Evolutionary conservation across 306 rosid species (phyloP), one percentile per base, ranked within the genome.

Genomic region (Betula pendula): DNA sequence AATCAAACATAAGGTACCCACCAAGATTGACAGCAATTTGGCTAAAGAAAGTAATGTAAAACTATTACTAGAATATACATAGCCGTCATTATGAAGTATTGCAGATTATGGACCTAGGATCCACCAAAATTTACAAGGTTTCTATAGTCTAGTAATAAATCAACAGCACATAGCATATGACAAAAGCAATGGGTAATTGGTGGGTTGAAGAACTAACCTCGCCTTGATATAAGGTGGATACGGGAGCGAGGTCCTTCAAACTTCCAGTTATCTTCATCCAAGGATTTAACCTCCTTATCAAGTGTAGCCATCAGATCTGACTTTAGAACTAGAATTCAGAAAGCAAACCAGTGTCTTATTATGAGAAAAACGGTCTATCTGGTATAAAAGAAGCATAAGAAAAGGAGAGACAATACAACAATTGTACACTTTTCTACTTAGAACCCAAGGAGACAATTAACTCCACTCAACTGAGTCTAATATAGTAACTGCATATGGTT

Each of bases 211-310:
- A 27, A 74, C 83, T 69, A 70, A 84, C 91, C 91, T 86, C 82
- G 84, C 43, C 85, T 90, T 42, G 97, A 90, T 82, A 82, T 72
- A 67, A 86, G 90, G 84, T 89, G 92, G 73, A 92, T 90, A 60
- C 93, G 91, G 27, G 97, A 92, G 17, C 96, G 91, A 60, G 97
- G 96, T 56, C 96, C 97, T 89, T 95, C 98, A 88, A 89, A 92
- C 86, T 89, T 95, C 97, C 97, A 92, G 80, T 33, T 90, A 87
- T 92, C 98, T 78, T 90, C 97, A 85, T 90, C 91, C 77, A 95
- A 80, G 52, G 92, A 92, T 73, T 90, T 92, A 77, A 90, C 97
- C 84, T 89, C 97, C 88, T 89, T 88, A 78, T 88, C 90, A 68
- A 95, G 97, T 29, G 95, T 86, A 56, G 90, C 97, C 96, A 88